Evolutionary conservation across 768 basidiomycete genomes (phyloP), one percentile per base, ranked within the genome.

Genomic region (Amanita thiersii): DNA sequence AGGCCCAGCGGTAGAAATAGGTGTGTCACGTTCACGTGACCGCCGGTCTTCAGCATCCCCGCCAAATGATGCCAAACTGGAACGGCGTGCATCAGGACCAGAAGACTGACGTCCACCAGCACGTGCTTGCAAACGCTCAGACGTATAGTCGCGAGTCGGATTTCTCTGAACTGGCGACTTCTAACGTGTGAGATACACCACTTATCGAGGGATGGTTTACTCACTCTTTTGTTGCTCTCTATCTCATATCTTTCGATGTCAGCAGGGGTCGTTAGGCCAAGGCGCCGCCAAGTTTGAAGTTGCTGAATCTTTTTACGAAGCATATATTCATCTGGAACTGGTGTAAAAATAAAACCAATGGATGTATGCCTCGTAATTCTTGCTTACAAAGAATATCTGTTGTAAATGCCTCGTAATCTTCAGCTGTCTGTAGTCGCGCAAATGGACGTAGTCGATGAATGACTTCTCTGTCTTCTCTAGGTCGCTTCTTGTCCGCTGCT

Each of bases 181-280:
- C 7, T 17, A 32, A 5, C 20, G 37, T 55, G 20, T 33, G 10
- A 43, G 19, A 36, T n/a, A 31, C 42, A 37, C 15, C 24, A 21
- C 44, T 19, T 39, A 40, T n/a, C 43, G 9, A 32, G 31, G 29
- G 40, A 28, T 34, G 23, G 15, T 31, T 10, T 26, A 65, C 81
- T 44, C 53, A 91, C 91, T 50, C 90, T 68, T 50, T 83, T 83
- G 20, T 72, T 64, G 39, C 78, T 65, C 55, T 90, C 88, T 26
- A 63, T 59, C 34, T 92, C 87, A 53, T 89, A 97, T 53, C 85
- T 88, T 30, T 94, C 90, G 24, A 93, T 86, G 49, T 97, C 94
- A n/a, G 81, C 81, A 5, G 79, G 62, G 1, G 85, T 86, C 2
- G 79, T 80, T 19, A 99, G 64, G 0, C 94, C 96, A 56, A 88